A percentile compares a stretch with the other conserved stretches of the same genome.
Evolutionary conservation across 148 eudicot genomes (phyloP).

Genomic region (Vaccinium darrowii): DNA sequence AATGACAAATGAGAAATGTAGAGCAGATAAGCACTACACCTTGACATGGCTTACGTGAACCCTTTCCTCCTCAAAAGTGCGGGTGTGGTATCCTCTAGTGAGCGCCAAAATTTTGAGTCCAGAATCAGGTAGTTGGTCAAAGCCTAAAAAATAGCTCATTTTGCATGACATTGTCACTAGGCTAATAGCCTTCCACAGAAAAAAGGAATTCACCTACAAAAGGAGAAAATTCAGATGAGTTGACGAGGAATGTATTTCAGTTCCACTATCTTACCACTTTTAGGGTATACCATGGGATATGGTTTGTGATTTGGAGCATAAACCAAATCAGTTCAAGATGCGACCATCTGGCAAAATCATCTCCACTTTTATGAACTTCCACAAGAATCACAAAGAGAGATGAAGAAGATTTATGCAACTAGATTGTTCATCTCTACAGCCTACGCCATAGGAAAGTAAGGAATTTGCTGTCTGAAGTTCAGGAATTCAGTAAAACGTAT

Average conservation of each 20-base stretch:
- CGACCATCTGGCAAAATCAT: not conserved
- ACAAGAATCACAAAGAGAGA: not conserved
- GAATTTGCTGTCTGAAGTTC: not conserved
- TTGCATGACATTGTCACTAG: not conserved
- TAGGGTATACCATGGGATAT: not conserved
- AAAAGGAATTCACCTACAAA: not conserved
- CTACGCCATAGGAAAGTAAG: not conserved
- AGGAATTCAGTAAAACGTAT: too few species aligned
- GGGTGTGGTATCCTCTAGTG: not conserved
- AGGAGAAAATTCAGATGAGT: not conserved
- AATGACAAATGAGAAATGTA: not conserved
- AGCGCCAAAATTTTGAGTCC: not conserved
- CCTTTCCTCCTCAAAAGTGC: not conserved
- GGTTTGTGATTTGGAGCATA: not conserved
- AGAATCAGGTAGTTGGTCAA: not conserved
- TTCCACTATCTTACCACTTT: not conserved
- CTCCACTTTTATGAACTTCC: not conserved
- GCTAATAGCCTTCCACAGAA: not conserved
- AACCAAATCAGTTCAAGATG: not conserved
- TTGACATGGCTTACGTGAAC: not conserved
- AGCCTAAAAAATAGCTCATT: not conserved
- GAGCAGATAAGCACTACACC: constrained; percentile 1
- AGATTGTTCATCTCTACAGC: not conserved
- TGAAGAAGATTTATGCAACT: not conserved
- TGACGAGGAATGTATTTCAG: not conserved